Percentiles rank a stretch among this genome's conserved stretches.
Conservation (phyloP, 2,329 filamentous ascomycete species). For the Magnaporthiopsis rhizophila region DNA sequence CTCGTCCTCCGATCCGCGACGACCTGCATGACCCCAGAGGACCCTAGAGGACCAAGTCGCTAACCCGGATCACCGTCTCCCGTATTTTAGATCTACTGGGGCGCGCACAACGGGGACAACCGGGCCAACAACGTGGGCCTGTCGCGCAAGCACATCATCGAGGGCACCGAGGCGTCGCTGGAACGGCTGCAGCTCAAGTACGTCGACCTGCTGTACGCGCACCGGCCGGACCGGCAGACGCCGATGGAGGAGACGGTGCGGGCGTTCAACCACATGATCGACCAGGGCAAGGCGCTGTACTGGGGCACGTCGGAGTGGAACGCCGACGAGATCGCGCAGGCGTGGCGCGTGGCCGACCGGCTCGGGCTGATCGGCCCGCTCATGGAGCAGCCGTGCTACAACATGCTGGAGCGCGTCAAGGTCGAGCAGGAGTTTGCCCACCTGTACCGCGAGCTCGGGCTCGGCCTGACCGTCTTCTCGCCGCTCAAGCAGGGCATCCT, state of each 20-base stretch:
- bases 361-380: constrained; percentile 54
- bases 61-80: neutral
- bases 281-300: constrained; percentile 60
- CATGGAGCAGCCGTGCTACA: constrained; percentile 63
- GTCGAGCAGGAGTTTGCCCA: constrained; percentile 47
- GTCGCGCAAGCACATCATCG: constrained; percentile 53
- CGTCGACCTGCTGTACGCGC: constrained; percentile 63
- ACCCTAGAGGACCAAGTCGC: neutral
- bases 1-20: neutral
- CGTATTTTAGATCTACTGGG: constrained; percentile 52
- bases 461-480: constrained; percentile 45
- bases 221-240: constrained; percentile 58
- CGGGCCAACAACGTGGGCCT: constrained; percentile 53
- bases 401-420: constrained; percentile 49
- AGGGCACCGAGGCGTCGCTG: constrained; percentile 50
- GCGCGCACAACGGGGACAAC: constrained; percentile 50
- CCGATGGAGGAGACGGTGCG: constrained; percentile 65
- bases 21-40: neutral
- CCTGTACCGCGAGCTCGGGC: constrained; percentile 47
- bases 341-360: constrained; percentile 50
- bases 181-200: constrained; percentile 49
- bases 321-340: constrained; percentile 59
- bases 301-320: constrained; percentile 67
- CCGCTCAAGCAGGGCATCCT: constrained; percentile 48
- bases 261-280: constrained; percentile 63